Evolutionary conservation across 306 rosid genomes (phyloP).

Genomic region (Neltuma alba): DNA sequence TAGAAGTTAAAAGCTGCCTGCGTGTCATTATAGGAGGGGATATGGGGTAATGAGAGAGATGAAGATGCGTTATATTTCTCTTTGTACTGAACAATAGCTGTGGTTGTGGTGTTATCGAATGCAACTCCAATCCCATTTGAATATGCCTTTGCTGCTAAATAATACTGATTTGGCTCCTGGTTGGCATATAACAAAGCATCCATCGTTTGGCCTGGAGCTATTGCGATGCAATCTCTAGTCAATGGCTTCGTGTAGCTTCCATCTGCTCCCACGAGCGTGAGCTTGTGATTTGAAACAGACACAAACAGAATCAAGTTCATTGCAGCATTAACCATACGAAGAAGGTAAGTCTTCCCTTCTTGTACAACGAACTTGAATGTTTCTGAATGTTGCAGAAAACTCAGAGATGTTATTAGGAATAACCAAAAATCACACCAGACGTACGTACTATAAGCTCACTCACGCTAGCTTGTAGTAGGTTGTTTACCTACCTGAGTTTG

Average conservation of each 20-base stretch:
- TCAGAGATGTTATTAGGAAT: neutral
- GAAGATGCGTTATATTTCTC: slow-evolving; percentile 21
- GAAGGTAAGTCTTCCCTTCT: slow-evolving; percentile 49
- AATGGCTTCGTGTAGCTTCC: slow-evolving; percentile 47
- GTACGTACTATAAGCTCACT: too few species aligned
- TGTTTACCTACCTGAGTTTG: slow-evolving; percentile 27
- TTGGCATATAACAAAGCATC: slow-evolving; percentile 51
- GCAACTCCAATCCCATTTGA: slow-evolving; percentile 27
- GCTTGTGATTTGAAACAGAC: slow-evolving; percentile 48
- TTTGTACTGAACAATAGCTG: slow-evolving; percentile 51
- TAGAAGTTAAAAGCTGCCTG: slow-evolving; percentile 35
- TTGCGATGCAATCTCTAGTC: slow-evolving; percentile 37
- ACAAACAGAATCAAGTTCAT: slow-evolving; percentile 43
- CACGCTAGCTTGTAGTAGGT: too few species aligned
- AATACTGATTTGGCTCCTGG: slow-evolving; percentile 45
- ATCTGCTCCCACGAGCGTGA: slow-evolving; percentile 52
- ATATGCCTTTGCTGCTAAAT: slow-evolving; percentile 49
- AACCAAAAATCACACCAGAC: too few species aligned
- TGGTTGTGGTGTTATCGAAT: slow-evolving; percentile 46
- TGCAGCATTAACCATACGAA: slow-evolving; percentile 51
- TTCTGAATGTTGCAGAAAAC: slow-evolving; percentile 23
- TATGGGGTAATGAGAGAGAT: slow-evolving; percentile 29
- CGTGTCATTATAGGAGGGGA: slow-evolving; percentile 43
- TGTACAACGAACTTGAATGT: slow-evolving; percentile 41
- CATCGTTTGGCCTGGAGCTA: slow-evolving; percentile 58